These are phyloP conservation scores for Lachancea lanzarotensis DNA, from an alignment of 805 yeast species.

Conservation along the genomic window DNA sequence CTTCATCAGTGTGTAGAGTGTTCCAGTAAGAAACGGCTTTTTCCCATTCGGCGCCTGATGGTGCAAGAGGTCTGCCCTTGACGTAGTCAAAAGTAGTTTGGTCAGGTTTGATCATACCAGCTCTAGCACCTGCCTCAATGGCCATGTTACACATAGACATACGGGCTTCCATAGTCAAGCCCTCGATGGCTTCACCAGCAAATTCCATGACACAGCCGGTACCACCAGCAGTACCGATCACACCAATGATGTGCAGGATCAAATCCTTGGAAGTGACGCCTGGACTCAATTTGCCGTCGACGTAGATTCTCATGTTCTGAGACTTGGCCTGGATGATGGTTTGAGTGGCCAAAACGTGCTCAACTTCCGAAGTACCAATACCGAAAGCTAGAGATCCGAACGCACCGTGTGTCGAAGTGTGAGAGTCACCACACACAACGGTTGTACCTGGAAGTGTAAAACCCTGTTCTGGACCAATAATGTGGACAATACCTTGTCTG, in stretches of 20 bases:
- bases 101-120: conserved; percentile 98
- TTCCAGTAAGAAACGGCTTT: conserved; percentile 91
- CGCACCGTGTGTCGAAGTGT: conserved; percentile 98
- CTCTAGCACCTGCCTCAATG: conserved; percentile 98
- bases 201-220: conserved; percentile 96
- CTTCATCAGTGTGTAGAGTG: conserved; percentile 80
- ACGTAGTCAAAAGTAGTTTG: conserved; percentile 80
- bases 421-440: conserved; percentile 98
- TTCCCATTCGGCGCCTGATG: conserved; percentile 91
- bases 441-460: conserved; percentile 98
- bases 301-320: conserved; percentile 86
- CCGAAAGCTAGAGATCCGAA: conserved; percentile 97
- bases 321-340: conserved; percentile 91
- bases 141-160: conserved; percentile 99
- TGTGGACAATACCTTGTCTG: conserved; percentile 97
- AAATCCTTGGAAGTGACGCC: conserved; percentile 97
- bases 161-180: conserved; percentile 91
- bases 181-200: conserved; percentile 90
- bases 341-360: conserved; percentile 97
- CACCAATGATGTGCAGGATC: conserved; percentile 89
- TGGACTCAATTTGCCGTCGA: conserved; percentile 74
- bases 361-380: conserved; percentile 98
- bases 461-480: conserved; percentile 98
- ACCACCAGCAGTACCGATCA: conserved; percentile 99
- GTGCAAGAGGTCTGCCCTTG: conserved; percentile 91